phyloP scores from a whole-genome alignment of 164 flowering plant species.

The Malania oleifera region DNA sequence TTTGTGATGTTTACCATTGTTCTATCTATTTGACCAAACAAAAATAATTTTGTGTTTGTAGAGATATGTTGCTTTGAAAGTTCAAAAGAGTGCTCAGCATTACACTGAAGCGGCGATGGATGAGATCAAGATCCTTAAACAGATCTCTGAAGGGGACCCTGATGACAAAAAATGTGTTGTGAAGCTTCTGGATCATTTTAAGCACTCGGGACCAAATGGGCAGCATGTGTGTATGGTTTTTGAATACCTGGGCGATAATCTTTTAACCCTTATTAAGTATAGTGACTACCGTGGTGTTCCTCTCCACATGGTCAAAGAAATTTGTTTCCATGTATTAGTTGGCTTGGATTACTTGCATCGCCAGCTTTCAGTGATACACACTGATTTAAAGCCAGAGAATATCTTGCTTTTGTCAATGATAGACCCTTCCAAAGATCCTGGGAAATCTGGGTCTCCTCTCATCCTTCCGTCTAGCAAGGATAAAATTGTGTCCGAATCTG shows the following conservation, averaged over 20 bases:
- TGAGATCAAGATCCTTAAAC: conserved; percentile 66
- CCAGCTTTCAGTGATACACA: conserved; percentile 1
- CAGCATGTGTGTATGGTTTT: conserved; percentile 7
- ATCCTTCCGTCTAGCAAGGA: neutral
- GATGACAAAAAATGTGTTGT: neutral
- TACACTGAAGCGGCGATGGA: conserved; percentile 81
- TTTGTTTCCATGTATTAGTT: conserved; percentile 3
- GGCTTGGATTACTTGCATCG: conserved; percentile 5
- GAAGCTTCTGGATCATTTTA: conserved; percentile 5
- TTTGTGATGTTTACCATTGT: too few species aligned
- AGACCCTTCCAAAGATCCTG: neutral
- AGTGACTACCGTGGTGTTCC: conserved; percentile 5
- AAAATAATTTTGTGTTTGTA: conserved; percentile 14
- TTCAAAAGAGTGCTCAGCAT: conserved; percentile 77
- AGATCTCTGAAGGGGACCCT: conserved; percentile 4
- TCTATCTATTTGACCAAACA: too few species aligned
- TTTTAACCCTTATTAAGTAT: conserved; percentile 2
- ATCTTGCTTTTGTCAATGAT: neutral
- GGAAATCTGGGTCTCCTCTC: neutral
- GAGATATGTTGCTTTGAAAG: conserved; percentile 68
- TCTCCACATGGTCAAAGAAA: conserved; percentile 7
- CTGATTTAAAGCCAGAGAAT: conserved; percentile 4
- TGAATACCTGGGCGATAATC: conserved; percentile 7
- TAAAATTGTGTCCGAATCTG: neutral
- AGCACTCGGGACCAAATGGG: conserved; percentile 6